These are phyloP conservation scores for Stemphylium beticola DNA, from an alignment of 2,329 filamentous ascomycete species.

Conservation along the genomic window DNA sequence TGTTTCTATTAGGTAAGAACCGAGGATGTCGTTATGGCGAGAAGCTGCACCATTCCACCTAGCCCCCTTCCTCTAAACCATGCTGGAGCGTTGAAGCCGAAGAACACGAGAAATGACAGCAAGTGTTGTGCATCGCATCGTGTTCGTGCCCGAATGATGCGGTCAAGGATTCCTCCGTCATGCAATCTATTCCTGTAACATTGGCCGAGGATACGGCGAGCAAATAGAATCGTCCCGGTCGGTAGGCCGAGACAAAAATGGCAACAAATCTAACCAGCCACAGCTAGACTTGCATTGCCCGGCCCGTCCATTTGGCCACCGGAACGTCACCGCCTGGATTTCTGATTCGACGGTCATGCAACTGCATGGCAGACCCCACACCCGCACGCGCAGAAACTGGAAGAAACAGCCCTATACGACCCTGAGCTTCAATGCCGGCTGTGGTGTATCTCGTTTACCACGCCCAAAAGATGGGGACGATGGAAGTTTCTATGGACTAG, in stretches of 20 bases:
- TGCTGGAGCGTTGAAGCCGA: too few relatives aligned
- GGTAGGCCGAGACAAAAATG: neutral
- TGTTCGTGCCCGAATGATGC: neutral
- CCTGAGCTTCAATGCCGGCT: neutral
- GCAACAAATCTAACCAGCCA: conserved; percentile 1
- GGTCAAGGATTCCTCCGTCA: neutral
- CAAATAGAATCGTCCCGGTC: neutral
- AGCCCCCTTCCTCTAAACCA: too few relatives aligned
- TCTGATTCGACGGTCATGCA: conserved; percentile 9
- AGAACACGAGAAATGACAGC: conserved; percentile 14
- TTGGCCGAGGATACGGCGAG: neutral
- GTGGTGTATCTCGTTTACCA: conserved; percentile 3
- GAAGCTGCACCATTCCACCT: too few relatives aligned
- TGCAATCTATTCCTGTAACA: conserved; percentile 8
- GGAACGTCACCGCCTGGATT: conserved; percentile 2
- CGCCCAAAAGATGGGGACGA: conserved; percentile 17
- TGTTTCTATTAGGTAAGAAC: too few relatives aligned
- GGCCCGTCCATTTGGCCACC: neutral
- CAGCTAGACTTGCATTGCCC: neutral
- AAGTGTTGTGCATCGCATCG: conserved; percentile 10
- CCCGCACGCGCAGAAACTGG: neutral
- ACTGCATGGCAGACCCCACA: neutral
- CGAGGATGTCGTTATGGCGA: too few relatives aligned
- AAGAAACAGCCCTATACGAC: neutral
- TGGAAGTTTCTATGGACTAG: conserved; percentile 5